A percentile compares a stretch with the other conserved stretches of the same genome.
Evolutionary conservation across 352 stramenopile genomes (phyloP).

Genomic region (Pythium apleroticum): DNA sequence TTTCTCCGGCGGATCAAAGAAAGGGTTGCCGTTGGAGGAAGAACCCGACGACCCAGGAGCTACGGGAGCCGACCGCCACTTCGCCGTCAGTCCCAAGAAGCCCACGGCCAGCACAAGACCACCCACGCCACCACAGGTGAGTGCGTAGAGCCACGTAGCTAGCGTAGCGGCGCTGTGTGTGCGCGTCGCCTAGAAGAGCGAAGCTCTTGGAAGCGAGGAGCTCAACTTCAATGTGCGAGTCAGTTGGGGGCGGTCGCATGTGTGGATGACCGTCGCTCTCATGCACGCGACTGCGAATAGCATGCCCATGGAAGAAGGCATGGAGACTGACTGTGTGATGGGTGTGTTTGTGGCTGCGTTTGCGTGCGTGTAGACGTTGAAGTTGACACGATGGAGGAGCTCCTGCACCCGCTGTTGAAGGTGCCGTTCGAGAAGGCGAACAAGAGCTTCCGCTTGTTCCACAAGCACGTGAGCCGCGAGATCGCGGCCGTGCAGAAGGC

Average conservation of each 20-base stretch:
- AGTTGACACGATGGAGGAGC: constrained; percentile 33
- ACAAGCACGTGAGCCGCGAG: constrained; percentile 79
- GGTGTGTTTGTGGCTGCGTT: neutral
- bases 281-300: neutral
- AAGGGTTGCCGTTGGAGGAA: constrained; percentile 25
- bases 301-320: neutral
- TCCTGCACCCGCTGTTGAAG: constrained; percentile 70
- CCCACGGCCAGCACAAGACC: neutral
- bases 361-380: constrained; percentile 1
- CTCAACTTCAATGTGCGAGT: constrained; percentile 7
- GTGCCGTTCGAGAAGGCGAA: constrained; percentile 75
- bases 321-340: neutral
- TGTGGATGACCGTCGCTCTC: neutral
- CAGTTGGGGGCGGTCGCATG: neutral
- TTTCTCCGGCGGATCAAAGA: constrained; percentile 30
- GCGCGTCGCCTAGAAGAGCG: neutral
- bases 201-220: neutral
- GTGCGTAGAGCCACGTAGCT: neutral
- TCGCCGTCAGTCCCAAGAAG: constrained; percentile 9
- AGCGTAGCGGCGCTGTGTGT: neutral
- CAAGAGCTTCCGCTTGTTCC: constrained; percentile 75
- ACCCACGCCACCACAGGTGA: neutral
- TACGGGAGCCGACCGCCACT: neutral
- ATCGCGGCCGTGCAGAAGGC: constrained; percentile 43
- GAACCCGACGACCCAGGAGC: neutral